Percentiles rank a stretch among this genome's conserved stretches.
Conservation (phyloP, 2,329 filamentous ascomycete genomes). For the Fusarium continuum region DNA sequence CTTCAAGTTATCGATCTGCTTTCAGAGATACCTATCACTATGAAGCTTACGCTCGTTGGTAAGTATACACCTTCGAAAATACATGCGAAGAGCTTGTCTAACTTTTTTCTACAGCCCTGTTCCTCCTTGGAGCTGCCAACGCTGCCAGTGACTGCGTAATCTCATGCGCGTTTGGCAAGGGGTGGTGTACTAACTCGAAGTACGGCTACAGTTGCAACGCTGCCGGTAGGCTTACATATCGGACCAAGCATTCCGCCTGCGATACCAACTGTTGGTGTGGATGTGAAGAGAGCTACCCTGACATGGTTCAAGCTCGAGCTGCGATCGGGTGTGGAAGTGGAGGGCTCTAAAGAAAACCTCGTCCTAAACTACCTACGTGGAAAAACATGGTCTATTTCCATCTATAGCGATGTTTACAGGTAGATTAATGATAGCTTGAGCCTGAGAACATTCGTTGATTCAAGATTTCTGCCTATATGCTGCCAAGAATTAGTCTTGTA, state of each 20-base stretch:
- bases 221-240: neutral
- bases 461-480: too few relatives aligned
- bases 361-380: too few relatives aligned
- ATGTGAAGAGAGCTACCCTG: neutral
- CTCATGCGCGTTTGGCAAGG: neutral
- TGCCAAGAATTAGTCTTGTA: too few relatives aligned
- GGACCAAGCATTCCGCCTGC: neutral
- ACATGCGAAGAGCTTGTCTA: neutral
- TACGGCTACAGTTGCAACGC: neutral
- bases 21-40: neutral
- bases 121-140: neutral
- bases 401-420: too few relatives aligned
- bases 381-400: too few relatives aligned
- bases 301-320: too few relatives aligned
- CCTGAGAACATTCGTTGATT: too few relatives aligned
- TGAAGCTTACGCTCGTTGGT: conserved; percentile 9
- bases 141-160: neutral
- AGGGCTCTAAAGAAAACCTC: too few relatives aligned
- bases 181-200: neutral
- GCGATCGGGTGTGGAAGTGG: too few relatives aligned
- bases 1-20: neutral
- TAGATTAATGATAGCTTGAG: too few relatives aligned
- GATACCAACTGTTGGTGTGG: neutral
- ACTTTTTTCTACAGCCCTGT: neutral
- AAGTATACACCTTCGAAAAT: neutral